Conservation (phyloP, 139 green algal genomes). For the Chlamydomonas incerta region DNA sequence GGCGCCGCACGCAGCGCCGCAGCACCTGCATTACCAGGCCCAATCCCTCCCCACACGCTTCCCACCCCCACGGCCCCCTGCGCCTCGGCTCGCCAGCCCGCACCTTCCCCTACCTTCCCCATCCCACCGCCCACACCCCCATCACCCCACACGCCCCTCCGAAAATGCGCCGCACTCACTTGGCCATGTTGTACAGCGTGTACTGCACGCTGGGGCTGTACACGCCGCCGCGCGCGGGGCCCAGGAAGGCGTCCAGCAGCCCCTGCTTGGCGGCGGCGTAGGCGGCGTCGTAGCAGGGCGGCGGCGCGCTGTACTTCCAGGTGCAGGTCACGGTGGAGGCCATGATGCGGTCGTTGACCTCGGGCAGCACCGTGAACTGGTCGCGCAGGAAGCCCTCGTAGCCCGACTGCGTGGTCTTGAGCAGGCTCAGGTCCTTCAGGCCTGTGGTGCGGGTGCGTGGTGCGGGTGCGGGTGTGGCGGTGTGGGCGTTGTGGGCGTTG, state of each 20-base stretch:
- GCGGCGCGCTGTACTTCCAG: constrained; percentile 81
- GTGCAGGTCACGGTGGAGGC: constrained; percentile 85
- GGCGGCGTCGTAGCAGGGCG: constrained; percentile 50
- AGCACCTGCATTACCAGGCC: too few species aligned
- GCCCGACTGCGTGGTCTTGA: constrained; percentile 95
- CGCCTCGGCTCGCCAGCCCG: too few species aligned
- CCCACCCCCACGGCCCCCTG: too few species aligned
- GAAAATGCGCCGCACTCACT: constrained; percentile 22
- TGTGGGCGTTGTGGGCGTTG: background rate
- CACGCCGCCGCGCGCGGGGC: constrained; percentile 82
- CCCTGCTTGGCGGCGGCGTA: constrained; percentile 41
- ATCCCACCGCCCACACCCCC: too few species aligned
- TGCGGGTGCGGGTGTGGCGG: too few species aligned
- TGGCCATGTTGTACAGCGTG: constrained; percentile 92
- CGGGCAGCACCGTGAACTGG: constrained; percentile 89
- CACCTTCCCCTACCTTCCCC: too few species aligned
- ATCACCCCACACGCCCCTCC: too few species aligned
- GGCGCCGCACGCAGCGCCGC: too few species aligned
- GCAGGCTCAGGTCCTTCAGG: constrained; percentile 73
- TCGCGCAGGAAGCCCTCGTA: constrained; percentile 93
- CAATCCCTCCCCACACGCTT: too few species aligned
- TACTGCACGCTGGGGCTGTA: constrained; percentile 93
- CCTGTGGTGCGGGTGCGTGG: constrained; percentile 45
- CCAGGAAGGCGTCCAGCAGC: constrained; percentile 82
- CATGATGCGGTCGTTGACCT: constrained; percentile 91